Evolutionary conservation across 2,329 filamentous ascomycete genomes (phyloP).

Genomic region (Alternaria ethzedia): DNA sequence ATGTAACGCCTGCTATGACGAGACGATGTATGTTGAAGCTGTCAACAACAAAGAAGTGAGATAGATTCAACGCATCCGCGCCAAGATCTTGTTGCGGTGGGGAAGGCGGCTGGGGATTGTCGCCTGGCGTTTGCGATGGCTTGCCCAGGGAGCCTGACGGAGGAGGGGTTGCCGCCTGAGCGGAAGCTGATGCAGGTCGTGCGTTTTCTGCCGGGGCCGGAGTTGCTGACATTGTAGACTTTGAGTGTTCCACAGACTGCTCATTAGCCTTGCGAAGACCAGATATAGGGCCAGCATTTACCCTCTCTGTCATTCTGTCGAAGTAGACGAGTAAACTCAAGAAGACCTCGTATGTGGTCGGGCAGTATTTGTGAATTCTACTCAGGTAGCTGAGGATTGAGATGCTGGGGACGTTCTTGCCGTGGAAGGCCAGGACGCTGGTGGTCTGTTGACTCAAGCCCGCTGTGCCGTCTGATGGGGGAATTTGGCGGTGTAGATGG

Average conservation of each 20-base stretch:
- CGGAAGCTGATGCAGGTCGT: slow-evolving; percentile 35
- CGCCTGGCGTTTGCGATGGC: slow-evolving; percentile 37
- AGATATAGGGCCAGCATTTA: slow-evolving; percentile 80
- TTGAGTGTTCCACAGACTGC: slow-evolving; percentile 49
- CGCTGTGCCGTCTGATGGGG: slow-evolving; percentile 64
- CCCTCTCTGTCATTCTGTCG: slow-evolving; percentile 96
- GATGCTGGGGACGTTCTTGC: slow-evolving; percentile 96
- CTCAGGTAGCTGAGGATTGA: slow-evolving; percentile 95
- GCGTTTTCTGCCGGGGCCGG: slow-evolving; percentile 32
- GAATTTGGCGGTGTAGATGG: slow-evolving; percentile 78
- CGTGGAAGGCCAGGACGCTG: slow-evolving; percentile 91
- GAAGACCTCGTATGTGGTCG: slow-evolving; percentile 98
- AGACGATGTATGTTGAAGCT: slow-evolving; percentile 98
- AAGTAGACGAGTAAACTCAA: slow-evolving; percentile 95
- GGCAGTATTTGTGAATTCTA: slow-evolving; percentile 98
- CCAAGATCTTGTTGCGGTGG: slow-evolving; percentile 49
- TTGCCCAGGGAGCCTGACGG: slow-evolving; percentile 57
- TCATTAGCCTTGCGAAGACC: slow-evolving; percentile 63
- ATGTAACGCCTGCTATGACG: slow-evolving; percentile 96
- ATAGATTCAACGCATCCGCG: slow-evolving; percentile 60
- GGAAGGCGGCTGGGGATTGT: slow-evolving; percentile 44
- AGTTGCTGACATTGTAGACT: slow-evolving; percentile 39
- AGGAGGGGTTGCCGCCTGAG: slow-evolving; percentile 57
- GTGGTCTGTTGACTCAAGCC: slow-evolving; percentile 68
- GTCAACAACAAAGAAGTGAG: slow-evolving; percentile 90